Percentiles rank a stretch among this genome's conserved stretches.
Evolutionary conservation across 768 basidiomycete species (phyloP).

Genomic region (Xanthoconium stramineum): DNA sequence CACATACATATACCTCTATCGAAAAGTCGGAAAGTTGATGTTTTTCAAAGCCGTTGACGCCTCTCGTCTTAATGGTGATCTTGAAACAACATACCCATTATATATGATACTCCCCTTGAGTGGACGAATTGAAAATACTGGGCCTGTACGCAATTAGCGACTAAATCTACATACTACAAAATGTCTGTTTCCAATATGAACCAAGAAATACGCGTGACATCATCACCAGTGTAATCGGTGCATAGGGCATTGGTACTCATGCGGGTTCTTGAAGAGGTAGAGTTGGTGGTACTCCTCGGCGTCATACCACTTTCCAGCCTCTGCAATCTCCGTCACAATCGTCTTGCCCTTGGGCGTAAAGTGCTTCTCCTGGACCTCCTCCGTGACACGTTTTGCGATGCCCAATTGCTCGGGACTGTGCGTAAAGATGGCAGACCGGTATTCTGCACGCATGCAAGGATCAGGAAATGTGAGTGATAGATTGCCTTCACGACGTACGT

Average conservation of each 20-base stretch:
- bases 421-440: conserved; percentile 90
- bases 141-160: too few species aligned
- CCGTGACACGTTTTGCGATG: conserved; percentile 73
- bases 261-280: conserved; percentile 75
- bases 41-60: too few species aligned
- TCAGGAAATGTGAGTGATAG: not conserved
- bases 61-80: too few species aligned
- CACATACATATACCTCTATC: too few species aligned
- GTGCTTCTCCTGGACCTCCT: conserved; percentile 80
- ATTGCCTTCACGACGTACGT: conserved; percentile 47
- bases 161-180: too few species aligned
- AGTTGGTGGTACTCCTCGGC: conserved; percentile 85
- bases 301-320: conserved; percentile 75
- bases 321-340: conserved; percentile 75
- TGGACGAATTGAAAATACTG: too few species aligned
- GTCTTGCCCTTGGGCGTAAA: conserved; percentile 68
- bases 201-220: too few species aligned
- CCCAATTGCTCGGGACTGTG: conserved; percentile 66
- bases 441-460: conserved; percentile 49
- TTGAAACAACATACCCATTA: too few species aligned
- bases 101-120: too few species aligned
- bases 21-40: too few species aligned
- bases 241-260: conserved; percentile 89
- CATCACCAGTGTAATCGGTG: conserved; percentile 78
- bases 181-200: not conserved